Evolutionary conservation across 371 early-diverging fungal genomes (phyloP), one percentile per base, ranked within the genome.

Genomic region (Mucor circinelloides): DNA sequence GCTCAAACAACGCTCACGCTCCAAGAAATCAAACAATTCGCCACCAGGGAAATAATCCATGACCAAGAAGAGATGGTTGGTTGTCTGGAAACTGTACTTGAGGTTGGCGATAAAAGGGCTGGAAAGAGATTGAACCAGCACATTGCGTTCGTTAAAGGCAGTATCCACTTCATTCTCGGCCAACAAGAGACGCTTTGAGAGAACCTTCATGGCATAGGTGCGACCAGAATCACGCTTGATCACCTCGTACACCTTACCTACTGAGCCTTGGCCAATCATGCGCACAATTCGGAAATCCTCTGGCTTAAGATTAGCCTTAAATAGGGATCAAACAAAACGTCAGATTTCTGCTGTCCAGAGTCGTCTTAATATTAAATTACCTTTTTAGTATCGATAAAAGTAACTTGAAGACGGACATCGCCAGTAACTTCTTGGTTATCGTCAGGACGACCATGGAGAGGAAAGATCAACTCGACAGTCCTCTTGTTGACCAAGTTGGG

Each of bases 31-130:
- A 12, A 95, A 96, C 34, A 95, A 87, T 79, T 98, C 99, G 1
- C 99, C 99, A 6, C 99, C 99, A 60, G 93, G 94, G 27, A 96
- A 84, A 75, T 97, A 98, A 70, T 97, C 98, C 95, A 97, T 95
- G 3, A 92, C 96, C 52, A 97, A 83, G 74, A 93, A 98, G 30
- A 98, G 82, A 69, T 93, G 91, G 19, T 94, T 90, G 54, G 87
- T 85, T 58, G 90, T 93, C 66, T 97, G 95, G 74, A 98, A 98
- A 8, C 94, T 89, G 64, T 90, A 96, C 73, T 90, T 93, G 6
- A 98, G 80, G 63, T 92, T 94, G 23, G 95, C 96, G 2, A 99
- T 91, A 79, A 90, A 98, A 5, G 98, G 97, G 27, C 88, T 94
- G 23, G 90, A 81, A 34, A 93, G 86, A 50, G 52, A 23, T 40